Evolutionary conservation across 306 rosid species (phyloP), one percentile per base, ranked within the genome.

Genomic region (Casuarina equisetifolia): DNA sequence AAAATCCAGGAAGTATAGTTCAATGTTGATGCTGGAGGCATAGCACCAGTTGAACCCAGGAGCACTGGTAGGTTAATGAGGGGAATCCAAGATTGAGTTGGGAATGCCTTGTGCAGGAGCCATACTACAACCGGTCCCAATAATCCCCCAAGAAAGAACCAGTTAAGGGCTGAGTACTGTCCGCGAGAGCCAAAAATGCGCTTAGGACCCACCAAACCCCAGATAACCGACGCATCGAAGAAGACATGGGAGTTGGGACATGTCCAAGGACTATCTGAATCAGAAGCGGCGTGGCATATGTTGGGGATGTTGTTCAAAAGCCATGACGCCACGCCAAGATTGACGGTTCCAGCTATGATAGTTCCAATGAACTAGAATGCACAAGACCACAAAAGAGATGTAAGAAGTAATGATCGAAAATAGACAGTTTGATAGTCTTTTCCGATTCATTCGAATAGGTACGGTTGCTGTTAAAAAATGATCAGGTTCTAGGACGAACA

Each of bases 21-120:
- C 87, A 92, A 68, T 64, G 96, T n/a, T 36, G 97, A 88, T 25
- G 93, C 97, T 1, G 97, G 91, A 72, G 96, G 97, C 97, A 92
- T 92, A 49, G 2, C 6, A 2, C 35, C 90, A 9, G 97, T 87
- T 53, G 96, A 92, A 75, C 97, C 97, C 3, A 92, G 82, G 0
- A 92, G 91, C 64, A 92, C 91, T 48, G 97, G 96, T 82, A 92
- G 96, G 81, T 92, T 92, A 7, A 92, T 92, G 10, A 92, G 76
- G 2, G 89, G 86, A 71, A 92, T 92, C 97, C 97, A 90, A 35
- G 88, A 76, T 36, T 89, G 96, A 73, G 39, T 80, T 6, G 96
- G 97, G 79, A 83, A 90, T 80, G 90, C 84, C 77, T 67, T 92
- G 53, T 90, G 96, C 8, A 89, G 70, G 52, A 87, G 51, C 93